Percentiles rank a stretch among this genome's conserved stretches.
phyloP scores from a whole-genome alignment of 306 rosid species.

The Mimosa bimucronata region DNA sequence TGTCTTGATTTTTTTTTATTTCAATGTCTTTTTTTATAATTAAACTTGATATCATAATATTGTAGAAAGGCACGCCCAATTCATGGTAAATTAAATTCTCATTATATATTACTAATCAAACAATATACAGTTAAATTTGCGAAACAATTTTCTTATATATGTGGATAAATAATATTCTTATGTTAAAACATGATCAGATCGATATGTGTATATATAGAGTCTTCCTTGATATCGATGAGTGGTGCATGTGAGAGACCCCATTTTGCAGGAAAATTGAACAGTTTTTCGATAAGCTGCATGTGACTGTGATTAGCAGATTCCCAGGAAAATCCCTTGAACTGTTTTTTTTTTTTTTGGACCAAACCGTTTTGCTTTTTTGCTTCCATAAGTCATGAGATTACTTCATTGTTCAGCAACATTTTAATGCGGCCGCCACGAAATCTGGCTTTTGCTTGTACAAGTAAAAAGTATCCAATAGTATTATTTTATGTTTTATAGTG shows the following conservation, averaged over 20 bases:
- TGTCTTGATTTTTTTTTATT: too few relatives aligned
- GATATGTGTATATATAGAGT: background rate
- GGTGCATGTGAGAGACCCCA: constrained; percentile 29
- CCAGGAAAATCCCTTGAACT: background rate
- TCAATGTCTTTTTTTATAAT: too few relatives aligned
- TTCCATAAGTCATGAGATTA: constrained; percentile 3
- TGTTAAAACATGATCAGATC: too few relatives aligned
- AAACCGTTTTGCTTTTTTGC: background rate
- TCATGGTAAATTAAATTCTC: too few relatives aligned
- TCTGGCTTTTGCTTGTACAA: constrained; percentile 30
- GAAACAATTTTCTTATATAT: too few relatives aligned
- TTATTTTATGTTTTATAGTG: background rate
- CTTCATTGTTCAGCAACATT: constrained; percentile 33
- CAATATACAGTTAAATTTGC: too few relatives aligned
- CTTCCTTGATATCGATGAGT: background rate
- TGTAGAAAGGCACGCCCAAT: too few relatives aligned
- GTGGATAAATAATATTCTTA: too few relatives aligned
- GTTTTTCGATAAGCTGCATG: constrained; percentile 14
- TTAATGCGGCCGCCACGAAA: constrained; percentile 14
- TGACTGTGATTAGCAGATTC: constrained; percentile 31
- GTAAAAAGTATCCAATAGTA: background rate
- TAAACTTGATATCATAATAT: too few relatives aligned
- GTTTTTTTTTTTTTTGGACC: constrained; percentile 26
- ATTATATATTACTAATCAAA: too few relatives aligned
- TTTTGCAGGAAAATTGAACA: constrained; percentile 26